Base-by-base conservation (phyloP, 495 filamentous ascomycete species). In the Amphirosellinia nigrospora region DNA sequence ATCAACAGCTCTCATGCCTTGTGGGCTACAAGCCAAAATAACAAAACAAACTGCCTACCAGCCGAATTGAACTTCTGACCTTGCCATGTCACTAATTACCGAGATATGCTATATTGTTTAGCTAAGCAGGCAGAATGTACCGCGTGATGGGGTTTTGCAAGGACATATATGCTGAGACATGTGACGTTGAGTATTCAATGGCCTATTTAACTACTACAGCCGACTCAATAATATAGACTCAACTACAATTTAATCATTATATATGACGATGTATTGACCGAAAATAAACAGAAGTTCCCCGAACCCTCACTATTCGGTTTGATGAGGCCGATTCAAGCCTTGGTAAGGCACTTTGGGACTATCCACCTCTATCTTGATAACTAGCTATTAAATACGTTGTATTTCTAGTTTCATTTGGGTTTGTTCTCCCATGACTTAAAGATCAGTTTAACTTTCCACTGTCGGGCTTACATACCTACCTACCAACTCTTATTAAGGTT, bases 101-200 rank as follows among this genome's bases (percentile, higher is more conserved):
- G 65, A 60, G 65, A 68, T n/a, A 50, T 55, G 65, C 65, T 68
- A 36, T 68, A 68, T 55, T 55, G 34, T n/a, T 68, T 36, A 68
- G 65, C 65, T 55, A 68, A 68, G 65, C 65, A 55, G 65, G 53
- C 65, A 32, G 43, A 38, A 32, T n/a, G 28, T 56, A n/a, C 0
- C 28, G 23, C 13, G 6, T 13, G 2, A n/a, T 45, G 11, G 39
- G 13, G 39, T 13, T 41, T 4, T 3, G 11, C 16, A 15, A 41
- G 2, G 16, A 15, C 39, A 13, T 13, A 41, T 41, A 41, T 41
- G 0, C 1, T 5, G 16, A 15, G 2, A 13, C 1, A 5, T 41
- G 10, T 41, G 4, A 41, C 39, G 39, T 13, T 41, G n/a, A 5
- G 39, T 13, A 2, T 41, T 41, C 39, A 15, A 1, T 15, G 39